A percentile compares a stretch with the other conserved stretches of the same genome.
Evolutionary conservation across 495 filamentous ascomycete species (phyloP).

Genomic region (Tetracladium setigerum): DNA sequence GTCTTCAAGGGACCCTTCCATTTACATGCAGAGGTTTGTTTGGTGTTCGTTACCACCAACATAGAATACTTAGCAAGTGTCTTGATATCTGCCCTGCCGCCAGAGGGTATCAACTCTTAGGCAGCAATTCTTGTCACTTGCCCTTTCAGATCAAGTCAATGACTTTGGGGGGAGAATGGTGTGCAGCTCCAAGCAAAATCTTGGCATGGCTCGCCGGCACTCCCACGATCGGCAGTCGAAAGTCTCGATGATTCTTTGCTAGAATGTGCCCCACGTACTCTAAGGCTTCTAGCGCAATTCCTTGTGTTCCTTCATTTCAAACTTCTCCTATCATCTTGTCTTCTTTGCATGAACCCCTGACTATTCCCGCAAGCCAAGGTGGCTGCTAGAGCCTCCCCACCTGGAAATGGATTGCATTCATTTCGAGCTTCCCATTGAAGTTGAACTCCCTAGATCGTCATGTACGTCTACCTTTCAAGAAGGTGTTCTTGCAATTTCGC

Average conservation of each 20-base stretch:
- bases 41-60: no score
- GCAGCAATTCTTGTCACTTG: conserved; percentile 4
- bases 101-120: no score
- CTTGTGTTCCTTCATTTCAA: no score
- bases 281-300: no score
- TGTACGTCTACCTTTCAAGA: not conserved
- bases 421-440: conserved; percentile 1
- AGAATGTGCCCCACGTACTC: no score
- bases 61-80: no score
- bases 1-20: no score
- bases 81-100: no score
- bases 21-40: no score
- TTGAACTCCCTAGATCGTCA: conserved; percentile 1
- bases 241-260: no score
- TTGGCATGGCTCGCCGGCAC: conserved; percentile 2
- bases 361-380: conserved; percentile 1
- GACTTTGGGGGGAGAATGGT: not conserved
- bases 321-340: no score
- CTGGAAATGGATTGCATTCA: not conserved
- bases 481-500: not conserved
- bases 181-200: not conserved
- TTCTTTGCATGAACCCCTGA: not conserved
- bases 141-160: not conserved
- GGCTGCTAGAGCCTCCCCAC: not conserved
- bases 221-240: conserved; percentile 1